Evolutionary conservation across 2,329 filamentous ascomycete genomes (phyloP).

Genomic region (Fusarium duplospermum): DNA sequence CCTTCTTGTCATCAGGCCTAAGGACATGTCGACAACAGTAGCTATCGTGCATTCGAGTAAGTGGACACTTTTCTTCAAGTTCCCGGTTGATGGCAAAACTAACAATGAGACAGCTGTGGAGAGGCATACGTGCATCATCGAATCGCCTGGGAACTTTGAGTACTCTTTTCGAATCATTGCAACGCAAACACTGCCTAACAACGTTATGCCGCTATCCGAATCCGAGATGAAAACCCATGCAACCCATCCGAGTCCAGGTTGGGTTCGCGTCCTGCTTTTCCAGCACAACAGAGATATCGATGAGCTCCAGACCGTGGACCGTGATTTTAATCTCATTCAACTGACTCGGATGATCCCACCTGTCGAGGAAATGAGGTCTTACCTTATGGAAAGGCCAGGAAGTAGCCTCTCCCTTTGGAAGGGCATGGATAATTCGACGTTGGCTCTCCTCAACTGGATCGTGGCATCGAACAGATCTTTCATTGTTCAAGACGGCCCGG

Average conservation of each 20-base stretch:
- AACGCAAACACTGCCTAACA: conserved; percentile 6
- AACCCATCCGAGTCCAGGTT: conserved; percentile 7
- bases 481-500: conserved; percentile 77
- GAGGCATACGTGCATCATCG: conserved; percentile 34
- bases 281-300: conserved; percentile 42
- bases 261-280: conserved; percentile 38
- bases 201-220: background rate
- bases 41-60: conserved; percentile 25
- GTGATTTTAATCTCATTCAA: conserved; percentile 51
- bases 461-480: conserved; percentile 90
- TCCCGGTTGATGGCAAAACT: background rate
- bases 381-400: conserved; percentile 56
- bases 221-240: background rate
- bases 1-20: conserved; percentile 19
- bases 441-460: conserved; percentile 84
- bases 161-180: conserved; percentile 28
- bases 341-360: conserved; percentile 70
- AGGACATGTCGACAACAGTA: background rate
- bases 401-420: conserved; percentile 58
- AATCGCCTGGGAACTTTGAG: background rate
- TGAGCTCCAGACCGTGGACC: conserved; percentile 15
- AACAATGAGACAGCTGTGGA: conserved; percentile 22
- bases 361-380: conserved; percentile 67
- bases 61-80: background rate
- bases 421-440: conserved; percentile 71